These are phyloP conservation scores for Lentinula boryana DNA, from an alignment of 768 basidiomycete genomes.

Conservation along the genomic window DNA sequence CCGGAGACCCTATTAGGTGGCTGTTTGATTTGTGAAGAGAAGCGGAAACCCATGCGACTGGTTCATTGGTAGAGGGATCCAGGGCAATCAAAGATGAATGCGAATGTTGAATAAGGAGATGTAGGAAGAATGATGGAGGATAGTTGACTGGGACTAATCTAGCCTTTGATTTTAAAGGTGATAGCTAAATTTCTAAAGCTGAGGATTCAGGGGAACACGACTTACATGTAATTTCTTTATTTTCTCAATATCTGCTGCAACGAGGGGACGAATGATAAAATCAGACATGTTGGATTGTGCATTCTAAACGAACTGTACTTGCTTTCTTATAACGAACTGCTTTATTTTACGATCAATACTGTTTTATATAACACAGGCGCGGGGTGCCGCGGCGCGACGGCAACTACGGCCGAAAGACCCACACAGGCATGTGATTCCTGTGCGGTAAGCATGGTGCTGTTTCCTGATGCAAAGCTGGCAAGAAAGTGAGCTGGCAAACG, in stretches of 20 bases:
- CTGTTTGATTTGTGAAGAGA: slow-evolving; percentile 19
- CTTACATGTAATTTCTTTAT: slow-evolving; percentile 33
- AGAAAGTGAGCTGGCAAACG: background rate
- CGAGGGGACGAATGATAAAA: slow-evolving; percentile 3
- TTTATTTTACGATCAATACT: background rate
- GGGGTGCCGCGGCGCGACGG: background rate
- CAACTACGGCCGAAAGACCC: background rate
- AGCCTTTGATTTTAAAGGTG: slow-evolving; percentile 16
- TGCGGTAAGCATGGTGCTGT: background rate
- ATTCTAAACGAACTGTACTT: background rate
- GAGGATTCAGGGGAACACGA: background rate
- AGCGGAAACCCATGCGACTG: slow-evolving; percentile 41
- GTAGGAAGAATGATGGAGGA: slow-evolving; percentile 38
- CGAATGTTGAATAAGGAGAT: slow-evolving; percentile 36
- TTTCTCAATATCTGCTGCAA: background rate
- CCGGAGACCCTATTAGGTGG: slow-evolving; percentile 12
- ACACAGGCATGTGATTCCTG: background rate
- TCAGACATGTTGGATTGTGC: background rate
- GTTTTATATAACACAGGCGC: background rate
- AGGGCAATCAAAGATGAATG: slow-evolving; percentile 37
- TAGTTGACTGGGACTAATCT: slow-evolving; percentile 33
- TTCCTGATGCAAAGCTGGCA: background rate
- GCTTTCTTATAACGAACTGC: background rate
- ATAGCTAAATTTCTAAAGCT: too few relatives aligned
- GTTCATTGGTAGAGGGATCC: slow-evolving; percentile 18